Base-by-base conservation (phyloP, 1,139 yeast genomes). In the Meyerozyma elateridarum region DNA sequence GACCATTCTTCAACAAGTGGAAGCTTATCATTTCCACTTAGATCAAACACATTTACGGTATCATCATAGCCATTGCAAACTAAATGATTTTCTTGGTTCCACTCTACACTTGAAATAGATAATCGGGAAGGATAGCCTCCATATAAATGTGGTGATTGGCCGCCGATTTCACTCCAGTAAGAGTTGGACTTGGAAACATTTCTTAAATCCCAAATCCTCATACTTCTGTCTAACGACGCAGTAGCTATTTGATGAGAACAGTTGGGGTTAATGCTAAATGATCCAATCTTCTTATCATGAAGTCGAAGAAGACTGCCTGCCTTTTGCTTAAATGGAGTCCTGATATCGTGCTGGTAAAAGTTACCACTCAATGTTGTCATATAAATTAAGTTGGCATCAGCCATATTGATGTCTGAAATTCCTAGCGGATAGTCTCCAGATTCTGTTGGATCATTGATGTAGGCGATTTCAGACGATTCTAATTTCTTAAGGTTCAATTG, bases 1-100 rank as follows among this genome's bases (percentile, higher is more conserved):
- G 38, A 31, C 65, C 69, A 58, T 28, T 55, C 52, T 1, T 59
- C 46, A 1, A 61, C 57, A 2, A 35, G 28, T 1, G 52, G 44
- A 3, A 39, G 20, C 2, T 40, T 28, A 1, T 39, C 41, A 3
- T 36, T 30, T 2, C 37, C 40, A 9, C 52, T 51, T 29, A 65
- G 51, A 31, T 68, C 61, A 35, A 70, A 68, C 20, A 78, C 48
- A 36, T 84, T 76, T 45, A 91, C 72, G 1, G 84, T 75, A 51
- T 91, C 94, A 51, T 87, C 97, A 49, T 91, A 91, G 1, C 97
- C 96, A 52, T 91, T 89, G 53, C 94, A 84, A 0, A 89, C 95
- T 35, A 91, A 64, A 37, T 79, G 76, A 37, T 88, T 88, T 5
- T 73, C 68, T 2, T 60, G 51, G 43, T 87, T 88, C 91, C 95